These are phyloP conservation scores for Nemophila menziesii DNA, from an alignment of 257 asterid species.

Conservation along the genomic window DNA sequence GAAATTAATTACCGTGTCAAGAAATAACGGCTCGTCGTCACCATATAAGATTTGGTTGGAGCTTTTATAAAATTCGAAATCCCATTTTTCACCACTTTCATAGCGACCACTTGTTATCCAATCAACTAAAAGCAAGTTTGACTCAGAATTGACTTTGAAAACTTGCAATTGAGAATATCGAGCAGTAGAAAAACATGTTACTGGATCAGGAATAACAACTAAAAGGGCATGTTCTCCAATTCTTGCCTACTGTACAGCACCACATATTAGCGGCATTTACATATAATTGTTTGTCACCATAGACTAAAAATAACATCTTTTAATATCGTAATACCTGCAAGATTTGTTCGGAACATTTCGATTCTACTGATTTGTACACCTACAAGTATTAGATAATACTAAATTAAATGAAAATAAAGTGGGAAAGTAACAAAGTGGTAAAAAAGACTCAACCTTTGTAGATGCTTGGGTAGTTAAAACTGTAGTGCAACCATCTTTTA, in stretches of 20 bases:
- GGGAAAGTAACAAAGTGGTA: not conserved
- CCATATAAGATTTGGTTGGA: slow-evolving; percentile 49
- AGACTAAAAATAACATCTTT: too few relatives aligned
- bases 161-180: slow-evolving; percentile 67
- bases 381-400: slow-evolving; percentile 12
- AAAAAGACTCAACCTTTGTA: slow-evolving; percentile 51
- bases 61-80: slow-evolving; percentile 64
- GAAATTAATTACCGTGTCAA: slow-evolving; percentile 54
- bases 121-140: slow-evolving; percentile 79
- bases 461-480: slow-evolving; percentile 97
- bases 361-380: slow-evolving; percentile 73
- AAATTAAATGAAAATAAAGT: not conserved
- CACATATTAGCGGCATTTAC: slow-evolving; percentile 22
- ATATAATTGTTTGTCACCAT: slow-evolving; percentile 1
- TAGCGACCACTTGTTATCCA: slow-evolving; percentile 98
- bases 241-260: slow-evolving; percentile 64
- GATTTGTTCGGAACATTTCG: slow-evolving; percentile 52
- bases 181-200: slow-evolving; percentile 92
- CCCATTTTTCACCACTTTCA: slow-evolving; percentile 90
- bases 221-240: slow-evolving; percentile 53
- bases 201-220: slow-evolving; percentile 92
- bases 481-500: slow-evolving; percentile 59
- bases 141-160: slow-evolving; percentile 42
- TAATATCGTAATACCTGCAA: slow-evolving; percentile 47
- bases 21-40: slow-evolving; percentile 53